Evolutionary conservation across 176 grass and related monocot species (phyloP).

Genomic region (Zea luxurians): DNA sequence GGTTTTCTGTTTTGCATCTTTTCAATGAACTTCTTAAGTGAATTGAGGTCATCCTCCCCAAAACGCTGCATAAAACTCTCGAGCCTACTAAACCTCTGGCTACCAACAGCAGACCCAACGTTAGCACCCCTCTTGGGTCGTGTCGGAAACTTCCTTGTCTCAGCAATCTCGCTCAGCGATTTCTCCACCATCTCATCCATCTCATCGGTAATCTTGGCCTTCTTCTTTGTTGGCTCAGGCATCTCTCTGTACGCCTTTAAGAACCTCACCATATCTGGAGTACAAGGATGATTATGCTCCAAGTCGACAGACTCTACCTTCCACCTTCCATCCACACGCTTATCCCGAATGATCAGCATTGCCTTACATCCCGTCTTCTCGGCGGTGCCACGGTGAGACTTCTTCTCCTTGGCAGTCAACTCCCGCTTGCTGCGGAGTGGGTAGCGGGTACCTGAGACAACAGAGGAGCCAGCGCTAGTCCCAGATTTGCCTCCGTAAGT

Average conservation of each 20-base stretch:
- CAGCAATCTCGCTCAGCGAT: constrained; percentile 53
- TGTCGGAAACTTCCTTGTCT: constrained; percentile 59
- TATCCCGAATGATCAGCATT: constrained; percentile 64
- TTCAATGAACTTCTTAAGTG: constrained; percentile 63
- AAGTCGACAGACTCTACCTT: constrained; percentile 71
- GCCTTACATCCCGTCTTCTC: constrained; percentile 77
- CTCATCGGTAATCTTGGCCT: constrained; percentile 53
- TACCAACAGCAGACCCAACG: constrained; percentile 26
- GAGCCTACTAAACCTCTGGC: constrained; percentile 36
- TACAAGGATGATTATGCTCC: constrained; percentile 78
- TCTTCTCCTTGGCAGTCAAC: constrained; percentile 29
- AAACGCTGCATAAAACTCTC: constrained; percentile 46
- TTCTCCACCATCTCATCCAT: constrained; percentile 57
- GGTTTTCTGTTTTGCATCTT: constrained; percentile 66
- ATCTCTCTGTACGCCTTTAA: constrained; percentile 78
- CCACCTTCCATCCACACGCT: constrained; percentile 55
- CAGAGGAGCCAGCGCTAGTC: background rate
- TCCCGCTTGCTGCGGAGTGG: constrained; percentile 45
- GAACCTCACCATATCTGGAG: constrained; percentile 85
- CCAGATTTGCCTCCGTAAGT: constrained; percentile 60
- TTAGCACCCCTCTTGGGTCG: constrained; percentile 45
- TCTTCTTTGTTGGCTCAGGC: constrained; percentile 58
- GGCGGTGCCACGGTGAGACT: constrained; percentile 35
- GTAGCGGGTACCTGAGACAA: constrained; percentile 29
- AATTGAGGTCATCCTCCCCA: constrained; percentile 49